Conservation (phyloP, 164 flowering plant genomes). For the Vitis vinifera region ASM3070453v1 NC_081806.1:6735001-6735500, state of each 20-base stretch:
- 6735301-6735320: background rate
- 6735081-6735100: background rate
- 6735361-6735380: background rate
- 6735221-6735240: background rate
- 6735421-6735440: background rate
- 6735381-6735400: background rate
- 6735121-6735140: no score
- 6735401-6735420: background rate
- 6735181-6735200: background rate
- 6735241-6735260: background rate
- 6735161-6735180: no score
- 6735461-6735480: background rate
- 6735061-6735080: no score
- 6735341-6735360: background rate
- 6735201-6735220: background rate
- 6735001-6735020: no score
- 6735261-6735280: background rate
- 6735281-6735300: background rate
- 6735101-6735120: background rate
- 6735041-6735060: no score
- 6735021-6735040: no score
- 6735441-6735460: background rate
- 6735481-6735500: background rate
- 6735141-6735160: no score
- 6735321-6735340: background rate